Evolutionary conservation across 2,329 filamentous ascomycete species (phyloP), one percentile per base, ranked within the genome.

Genomic region (Ceratocystis diversiconidia): DNA sequence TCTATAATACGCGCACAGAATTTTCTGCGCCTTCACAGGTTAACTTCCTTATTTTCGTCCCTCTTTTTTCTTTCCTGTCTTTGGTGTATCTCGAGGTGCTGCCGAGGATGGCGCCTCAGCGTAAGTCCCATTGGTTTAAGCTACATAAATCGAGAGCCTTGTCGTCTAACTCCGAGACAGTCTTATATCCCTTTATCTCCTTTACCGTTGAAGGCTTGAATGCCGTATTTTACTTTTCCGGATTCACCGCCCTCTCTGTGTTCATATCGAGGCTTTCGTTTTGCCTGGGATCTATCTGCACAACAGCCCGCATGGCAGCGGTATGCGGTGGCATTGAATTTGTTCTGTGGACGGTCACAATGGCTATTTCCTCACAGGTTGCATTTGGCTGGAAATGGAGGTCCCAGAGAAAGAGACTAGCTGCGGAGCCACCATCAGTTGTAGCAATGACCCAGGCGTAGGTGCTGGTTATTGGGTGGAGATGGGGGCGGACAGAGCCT

Each of bases 211-310:
- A 85, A 69, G 70, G 75, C 43, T 65, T 76, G 70, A 85, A 84
- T 72, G 74, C 78, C 3, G 68, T 84, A 65, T 80, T 85, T 71
- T 84, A 83, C 74, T 82, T 85, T 72, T 75, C 78, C 22, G 82
- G 82, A 65, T 85, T 85, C 74, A 77, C 84, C 70, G 81, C 81
- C 8, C 77, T 85, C 22, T 76, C 80, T 55, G 77, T 81, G 68
- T 85, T 84, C 74, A 78, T 86, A 69, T 75, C 77, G 71, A 75
- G 75, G 63, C 75, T 85, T 62, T 73, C 79, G 65, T 82, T 83
- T 74, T 86, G 83, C 74, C 75, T 77, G 32, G 83, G 83, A 52
- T 75, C 75, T 46, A 80, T 85, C 30, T 86, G 84, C 74, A 75
- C 75, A 28, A 77, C 80, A 12, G 82, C 81, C 50, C 79, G 79